phyloP scores from a whole-genome alignment of 1,284 basidiomycete species.

The Irpex rosettiformis region DNA sequence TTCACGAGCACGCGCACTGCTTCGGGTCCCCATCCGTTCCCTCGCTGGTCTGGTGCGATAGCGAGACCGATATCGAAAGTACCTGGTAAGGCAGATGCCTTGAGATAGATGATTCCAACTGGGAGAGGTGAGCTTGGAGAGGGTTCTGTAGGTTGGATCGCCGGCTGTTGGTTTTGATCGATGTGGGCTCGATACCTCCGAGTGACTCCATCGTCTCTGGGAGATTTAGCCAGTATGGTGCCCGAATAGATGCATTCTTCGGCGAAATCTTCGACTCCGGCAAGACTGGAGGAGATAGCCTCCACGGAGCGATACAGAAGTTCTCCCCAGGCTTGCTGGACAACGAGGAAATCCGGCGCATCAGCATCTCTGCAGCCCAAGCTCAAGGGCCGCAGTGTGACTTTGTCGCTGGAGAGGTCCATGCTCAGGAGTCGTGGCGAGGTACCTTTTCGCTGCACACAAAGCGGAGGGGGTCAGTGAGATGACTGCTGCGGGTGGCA shows the following conservation, averaged over 20 bases:
- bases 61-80: conserved; percentile 54
- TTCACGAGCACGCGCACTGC: conserved; percentile 42
- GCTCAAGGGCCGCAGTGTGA: conserved; percentile 1
- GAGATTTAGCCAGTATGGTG: not conserved
- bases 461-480: not conserved
- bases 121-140: no score
- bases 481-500: not conserved
- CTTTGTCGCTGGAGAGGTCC: not conserved
- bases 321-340: not conserved
- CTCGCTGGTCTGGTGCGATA: conserved; percentile 33
- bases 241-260: conserved; percentile 4
- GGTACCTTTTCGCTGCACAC: no score
- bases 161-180: no score
- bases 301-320: conserved; percentile 7
- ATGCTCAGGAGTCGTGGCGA: no score
- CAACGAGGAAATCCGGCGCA: not conserved
- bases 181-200: no score
- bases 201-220: no score
- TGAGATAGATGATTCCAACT: conserved; percentile 46
- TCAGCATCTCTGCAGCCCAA: not conserved
- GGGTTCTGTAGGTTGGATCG: no score
- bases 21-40: conserved; percentile 40
- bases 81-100: conserved; percentile 30
- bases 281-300: not conserved
- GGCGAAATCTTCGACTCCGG: conserved; percentile 8